Conservation (phyloP, 192 early-diverging fungal species). For the Entomortierella chlamydospora region DNA sequence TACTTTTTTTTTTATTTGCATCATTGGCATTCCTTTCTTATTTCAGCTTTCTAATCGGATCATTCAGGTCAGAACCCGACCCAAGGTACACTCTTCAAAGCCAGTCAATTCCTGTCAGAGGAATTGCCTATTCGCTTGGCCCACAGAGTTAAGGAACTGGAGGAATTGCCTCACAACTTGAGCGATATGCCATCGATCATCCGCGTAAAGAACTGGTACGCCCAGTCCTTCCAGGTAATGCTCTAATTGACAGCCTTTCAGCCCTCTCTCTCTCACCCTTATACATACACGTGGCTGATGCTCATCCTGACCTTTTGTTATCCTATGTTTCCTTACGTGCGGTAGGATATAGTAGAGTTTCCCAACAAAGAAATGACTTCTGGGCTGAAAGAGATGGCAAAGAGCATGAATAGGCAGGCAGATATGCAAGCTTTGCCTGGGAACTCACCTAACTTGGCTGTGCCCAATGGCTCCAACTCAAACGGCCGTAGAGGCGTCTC, state of each 20-base stretch:
- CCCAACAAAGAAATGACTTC: slow-evolving; percentile 58
- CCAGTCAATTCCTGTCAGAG: slow-evolving; percentile 85
- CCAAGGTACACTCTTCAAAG: slow-evolving; percentile 77
- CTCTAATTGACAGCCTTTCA: too few relatives aligned
- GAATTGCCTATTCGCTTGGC: slow-evolving; percentile 95
- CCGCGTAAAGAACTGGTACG: slow-evolving; percentile 96
- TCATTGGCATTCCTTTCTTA: neutral
- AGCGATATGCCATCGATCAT: slow-evolving; percentile 91
- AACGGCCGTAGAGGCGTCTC: slow-evolving; percentile 42
- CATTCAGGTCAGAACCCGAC: slow-evolving; percentile 75
- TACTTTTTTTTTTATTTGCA: too few relatives aligned
- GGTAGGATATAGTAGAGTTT: slow-evolving; percentile 69
- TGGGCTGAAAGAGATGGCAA: slow-evolving; percentile 45
- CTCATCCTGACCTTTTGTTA: neutral
- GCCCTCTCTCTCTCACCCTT: too few relatives aligned
- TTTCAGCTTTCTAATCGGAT: neutral
- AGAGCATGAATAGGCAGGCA: slow-evolving; percentile 37
- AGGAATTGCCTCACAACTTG: slow-evolving; percentile 86
- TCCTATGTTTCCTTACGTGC: slow-evolving; percentile 1
- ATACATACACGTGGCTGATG: too few relatives aligned
- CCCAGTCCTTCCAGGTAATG: slow-evolving; percentile 85
- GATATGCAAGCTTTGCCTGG: slow-evolving; percentile 53
- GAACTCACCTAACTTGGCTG: slow-evolving; percentile 59
- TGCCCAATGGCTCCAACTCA: slow-evolving; percentile 30
- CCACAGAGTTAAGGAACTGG: slow-evolving; percentile 94